A percentile compares a stretch with the other conserved stretches of the same genome.
phyloP scores from a whole-genome alignment of 768 basidiomycete genomes.

The Gloeopeniophorella convolvens region DNA sequence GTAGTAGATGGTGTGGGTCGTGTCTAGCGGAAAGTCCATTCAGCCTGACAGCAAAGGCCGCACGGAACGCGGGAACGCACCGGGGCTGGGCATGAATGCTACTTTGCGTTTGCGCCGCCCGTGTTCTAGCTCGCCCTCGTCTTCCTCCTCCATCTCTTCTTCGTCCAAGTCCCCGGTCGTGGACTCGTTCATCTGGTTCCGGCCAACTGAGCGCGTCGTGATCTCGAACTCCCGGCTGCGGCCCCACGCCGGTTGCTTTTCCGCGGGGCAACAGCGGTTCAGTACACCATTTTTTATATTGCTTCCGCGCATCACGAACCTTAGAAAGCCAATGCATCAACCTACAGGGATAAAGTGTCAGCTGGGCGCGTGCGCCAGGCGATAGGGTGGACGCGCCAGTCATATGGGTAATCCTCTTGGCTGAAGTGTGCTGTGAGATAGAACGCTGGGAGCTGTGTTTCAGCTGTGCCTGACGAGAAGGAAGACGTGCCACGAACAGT shows the following conservation, averaged over 20 bases:
- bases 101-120: conserved; percentile 73
- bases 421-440: conserved; percentile 87
- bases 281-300: neutral
- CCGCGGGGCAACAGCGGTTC: conserved; percentile 5
- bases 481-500: conserved; percentile 46
- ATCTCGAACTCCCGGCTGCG: conserved; percentile 87
- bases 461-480: conserved; percentile 4
- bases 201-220: conserved; percentile 67
- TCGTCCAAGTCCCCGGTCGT: conserved; percentile 76
- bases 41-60: conserved; percentile 11
- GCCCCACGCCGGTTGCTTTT: conserved; percentile 85
- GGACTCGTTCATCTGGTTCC: conserved; percentile 55
- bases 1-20: conserved; percentile 86
- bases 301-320: conserved; percentile 33
- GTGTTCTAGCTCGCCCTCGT: conserved; percentile 55
- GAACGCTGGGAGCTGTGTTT: conserved; percentile 46
- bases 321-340: conserved; percentile 87
- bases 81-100: conserved; percentile 79
- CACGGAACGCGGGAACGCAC: conserved; percentile 35
- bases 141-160: conserved; percentile 53
- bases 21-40: conserved; percentile 41
- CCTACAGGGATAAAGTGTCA: conserved; percentile 36
- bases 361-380: conserved; percentile 5
- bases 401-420: conserved; percentile 83
- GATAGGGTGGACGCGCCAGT: conserved; percentile 46